Evolutionary conservation across 1,284 basidiomycete genomes (phyloP).

Genomic region (Ceratobasidium sp.): DNA sequence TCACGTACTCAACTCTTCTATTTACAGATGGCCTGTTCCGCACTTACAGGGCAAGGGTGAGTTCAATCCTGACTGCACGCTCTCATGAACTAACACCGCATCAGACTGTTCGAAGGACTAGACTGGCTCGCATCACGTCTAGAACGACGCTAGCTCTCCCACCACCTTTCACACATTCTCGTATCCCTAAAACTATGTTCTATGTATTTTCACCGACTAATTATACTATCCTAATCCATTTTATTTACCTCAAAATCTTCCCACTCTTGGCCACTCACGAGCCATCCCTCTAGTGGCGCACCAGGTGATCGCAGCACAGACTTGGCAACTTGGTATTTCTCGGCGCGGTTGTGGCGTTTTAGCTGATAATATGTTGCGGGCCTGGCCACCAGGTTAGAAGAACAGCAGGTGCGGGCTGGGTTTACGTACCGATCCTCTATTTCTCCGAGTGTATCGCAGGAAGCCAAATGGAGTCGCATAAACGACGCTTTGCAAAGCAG

Average conservation of each 20-base stretch:
- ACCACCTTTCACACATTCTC: neutral
- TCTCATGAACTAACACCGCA: neutral
- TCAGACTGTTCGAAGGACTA: slow-evolving; percentile 40
- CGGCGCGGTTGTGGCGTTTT: slow-evolving; percentile 50
- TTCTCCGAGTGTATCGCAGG: neutral
- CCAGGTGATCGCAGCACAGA: slow-evolving; percentile 52
- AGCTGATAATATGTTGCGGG: slow-evolving; percentile 51
- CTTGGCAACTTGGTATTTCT: slow-evolving; percentile 60
- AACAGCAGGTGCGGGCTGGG: neutral
- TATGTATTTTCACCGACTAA: slow-evolving; percentile 25
- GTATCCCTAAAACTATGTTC: neutral
- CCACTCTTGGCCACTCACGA: slow-evolving; percentile 59
- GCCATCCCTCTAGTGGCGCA: slow-evolving; percentile 66
- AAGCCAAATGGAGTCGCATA: slow-evolving; percentile 53
- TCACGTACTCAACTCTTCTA: neutral
- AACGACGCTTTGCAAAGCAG: slow-evolving; percentile 58
- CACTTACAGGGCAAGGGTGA: slow-evolving; percentile 42
- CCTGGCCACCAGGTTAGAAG: neutral
- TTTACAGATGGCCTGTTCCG: slow-evolving; percentile 41
- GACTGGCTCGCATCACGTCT: slow-evolving; percentile 41
- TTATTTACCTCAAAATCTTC: slow-evolving; percentile 56
- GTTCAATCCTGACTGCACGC: neutral
- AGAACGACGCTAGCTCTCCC: slow-evolving; percentile 25
- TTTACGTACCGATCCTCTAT: neutral
- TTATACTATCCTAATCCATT: slow-evolving; percentile 24